phyloP scores from a whole-genome alignment of 2,329 filamentous ascomycete species.

The Exophiala oligosperma region DNA sequence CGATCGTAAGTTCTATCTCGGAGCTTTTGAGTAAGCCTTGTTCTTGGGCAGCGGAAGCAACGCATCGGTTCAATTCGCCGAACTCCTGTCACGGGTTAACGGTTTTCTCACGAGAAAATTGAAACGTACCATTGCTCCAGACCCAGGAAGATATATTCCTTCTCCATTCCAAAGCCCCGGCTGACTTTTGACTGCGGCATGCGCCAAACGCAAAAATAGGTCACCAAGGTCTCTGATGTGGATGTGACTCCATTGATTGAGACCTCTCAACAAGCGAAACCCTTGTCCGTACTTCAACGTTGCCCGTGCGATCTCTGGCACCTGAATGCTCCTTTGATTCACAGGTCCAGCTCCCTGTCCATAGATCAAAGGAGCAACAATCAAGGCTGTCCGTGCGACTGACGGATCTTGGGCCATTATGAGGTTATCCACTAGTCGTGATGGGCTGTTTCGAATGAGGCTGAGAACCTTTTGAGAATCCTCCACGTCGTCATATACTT shows the following conservation, averaged over 20 bases:
- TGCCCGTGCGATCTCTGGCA: conserved; percentile 45
- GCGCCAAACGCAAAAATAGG: conserved; percentile 48
- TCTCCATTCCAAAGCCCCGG: conserved; percentile 39
- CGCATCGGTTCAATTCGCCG: conserved; percentile 26
- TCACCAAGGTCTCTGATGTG: conserved; percentile 51
- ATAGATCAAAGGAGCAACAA: conserved; percentile 56
- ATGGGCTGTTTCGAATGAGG: conserved; percentile 13
- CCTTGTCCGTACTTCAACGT: conserved; percentile 47
- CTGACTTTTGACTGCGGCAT: conserved; percentile 39
- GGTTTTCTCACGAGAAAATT: not conserved
- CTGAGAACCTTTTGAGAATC: conserved; percentile 24
- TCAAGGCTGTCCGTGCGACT: conserved; percentile 46
- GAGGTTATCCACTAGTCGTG: conserved; percentile 41
- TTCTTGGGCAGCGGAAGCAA: conserved; percentile 28
- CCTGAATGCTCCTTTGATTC: conserved; percentile 54
- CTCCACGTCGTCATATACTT: conserved; percentile 39
- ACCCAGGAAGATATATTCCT: conserved; percentile 40
- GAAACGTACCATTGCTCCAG: conserved; percentile 29
- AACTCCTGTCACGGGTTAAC: conserved; percentile 28
- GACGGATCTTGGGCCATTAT: conserved; percentile 34
- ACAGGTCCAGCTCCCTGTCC: conserved; percentile 50
- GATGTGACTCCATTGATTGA: conserved; percentile 53
- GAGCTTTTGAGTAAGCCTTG: conserved; percentile 28
- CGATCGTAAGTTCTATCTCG: conserved; percentile 26
- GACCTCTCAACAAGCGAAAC: conserved; percentile 47